These are phyloP conservation scores for Talaromyces sp. DNA, from an alignment of 2,329 filamentous ascomycete genomes.

Conservation along the genomic window DNA sequence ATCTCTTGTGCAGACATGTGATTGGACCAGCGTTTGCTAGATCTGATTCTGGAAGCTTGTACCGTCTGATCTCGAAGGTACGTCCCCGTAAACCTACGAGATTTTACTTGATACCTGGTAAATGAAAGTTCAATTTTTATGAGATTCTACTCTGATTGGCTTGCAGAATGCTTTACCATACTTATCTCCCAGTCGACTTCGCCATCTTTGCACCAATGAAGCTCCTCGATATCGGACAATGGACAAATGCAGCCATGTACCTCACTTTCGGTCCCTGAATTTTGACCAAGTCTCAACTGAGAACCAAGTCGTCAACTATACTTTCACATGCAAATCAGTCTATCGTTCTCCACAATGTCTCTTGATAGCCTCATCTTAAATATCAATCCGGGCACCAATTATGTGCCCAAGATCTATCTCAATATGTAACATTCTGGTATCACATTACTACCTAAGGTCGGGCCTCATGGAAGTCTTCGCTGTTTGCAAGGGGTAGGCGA, in stretches of 20 bases:
- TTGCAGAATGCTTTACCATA: background rate
- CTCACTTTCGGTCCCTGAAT: background rate
- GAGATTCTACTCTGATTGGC: fast-evolving
- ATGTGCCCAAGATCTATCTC: background rate
- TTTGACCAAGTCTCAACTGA: background rate
- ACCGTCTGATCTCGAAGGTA: background rate
- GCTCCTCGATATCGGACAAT: background rate
- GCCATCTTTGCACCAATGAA: background rate
- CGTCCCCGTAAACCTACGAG: background rate
- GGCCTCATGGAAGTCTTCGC: background rate
- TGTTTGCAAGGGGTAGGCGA: background rate
- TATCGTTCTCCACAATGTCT: background rate
- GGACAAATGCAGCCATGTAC: background rate
- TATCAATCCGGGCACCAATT: background rate
- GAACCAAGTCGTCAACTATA: background rate
- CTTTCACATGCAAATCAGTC: background rate
- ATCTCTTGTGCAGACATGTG: background rate
- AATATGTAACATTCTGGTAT: background rate
- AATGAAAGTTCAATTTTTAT: background rate
- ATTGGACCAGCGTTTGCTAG: background rate
- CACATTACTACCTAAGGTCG: background rate
- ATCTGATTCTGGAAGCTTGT: background rate
- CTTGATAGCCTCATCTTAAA: background rate
- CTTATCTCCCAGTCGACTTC: background rate
- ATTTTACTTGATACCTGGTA: background rate